A percentile compares a stretch with the other conserved stretches of the same genome.
Conservation (phyloP, 176 grass and related monocot species). For the Carex littledalei region DNA sequence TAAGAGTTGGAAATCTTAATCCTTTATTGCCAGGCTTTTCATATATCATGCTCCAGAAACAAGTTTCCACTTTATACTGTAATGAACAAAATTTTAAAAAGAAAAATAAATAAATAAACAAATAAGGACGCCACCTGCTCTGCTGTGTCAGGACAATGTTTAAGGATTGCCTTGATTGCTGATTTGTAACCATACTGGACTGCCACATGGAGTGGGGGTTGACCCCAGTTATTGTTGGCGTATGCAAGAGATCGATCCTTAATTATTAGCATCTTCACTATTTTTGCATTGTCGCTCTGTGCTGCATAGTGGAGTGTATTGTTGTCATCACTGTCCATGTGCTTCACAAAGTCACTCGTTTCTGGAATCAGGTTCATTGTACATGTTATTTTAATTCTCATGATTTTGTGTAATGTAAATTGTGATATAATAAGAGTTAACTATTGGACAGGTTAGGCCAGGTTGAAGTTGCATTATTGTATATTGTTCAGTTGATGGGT, state of each 20-base stretch:
- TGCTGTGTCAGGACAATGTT: constrained; percentile 18
- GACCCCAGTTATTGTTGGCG: constrained; percentile 12
- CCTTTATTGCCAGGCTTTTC: background rate
- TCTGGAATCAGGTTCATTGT: constrained; percentile 20
- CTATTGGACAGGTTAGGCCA: background rate
- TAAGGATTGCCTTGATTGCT: constrained; percentile 23
- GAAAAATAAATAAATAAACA: background rate
- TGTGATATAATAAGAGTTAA: background rate
- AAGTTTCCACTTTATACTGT: background rate
- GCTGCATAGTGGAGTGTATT: constrained; percentile 63
- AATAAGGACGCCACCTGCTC: constrained; percentile 1
- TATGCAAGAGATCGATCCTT: constrained; percentile 35
- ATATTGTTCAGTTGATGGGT: too few relatives aligned
- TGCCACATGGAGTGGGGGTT: constrained; percentile 23
- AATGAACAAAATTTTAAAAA: background rate
- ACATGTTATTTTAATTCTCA: background rate
- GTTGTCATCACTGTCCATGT: constrained; percentile 25
- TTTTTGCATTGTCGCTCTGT: constrained; percentile 38
- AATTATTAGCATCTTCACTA: constrained; percentile 36
- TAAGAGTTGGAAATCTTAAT: background rate
- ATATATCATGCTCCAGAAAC: background rate
- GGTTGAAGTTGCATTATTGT: background rate
- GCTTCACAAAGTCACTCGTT: constrained; percentile 8
- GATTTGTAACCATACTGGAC: constrained; percentile 12
- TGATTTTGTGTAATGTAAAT: background rate